A percentile compares a stretch with the other conserved stretches of the same genome.
Conservation (phyloP, 306 rosid genomes). For the Myrica gale region DNA sequence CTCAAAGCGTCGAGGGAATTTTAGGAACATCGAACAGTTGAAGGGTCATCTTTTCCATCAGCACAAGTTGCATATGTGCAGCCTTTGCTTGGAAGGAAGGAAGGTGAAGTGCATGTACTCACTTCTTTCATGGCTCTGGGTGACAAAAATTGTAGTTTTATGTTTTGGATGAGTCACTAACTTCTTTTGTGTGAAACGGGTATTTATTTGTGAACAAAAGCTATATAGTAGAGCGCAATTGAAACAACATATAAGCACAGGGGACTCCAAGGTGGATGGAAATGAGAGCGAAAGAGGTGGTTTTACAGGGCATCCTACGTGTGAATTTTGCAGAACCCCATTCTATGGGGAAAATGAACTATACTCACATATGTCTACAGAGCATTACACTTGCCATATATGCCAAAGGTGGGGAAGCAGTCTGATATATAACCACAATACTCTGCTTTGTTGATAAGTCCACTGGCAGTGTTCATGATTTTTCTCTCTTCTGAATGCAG, state of each 20-base stretch:
- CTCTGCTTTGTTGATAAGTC: neutral
- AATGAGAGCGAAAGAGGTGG: conserved; percentile 99
- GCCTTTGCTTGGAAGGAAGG: conserved; percentile 88
- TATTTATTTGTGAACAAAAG: conserved; percentile 93
- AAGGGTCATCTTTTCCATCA: conserved; percentile 86
- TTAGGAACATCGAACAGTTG: conserved; percentile 77
- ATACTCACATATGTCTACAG: conserved; percentile 87
- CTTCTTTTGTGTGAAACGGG: conserved; percentile 42
- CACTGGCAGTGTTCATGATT: conserved; percentile 9
- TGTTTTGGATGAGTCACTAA: conserved; percentile 10
- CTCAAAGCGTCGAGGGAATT: conserved; percentile 57
- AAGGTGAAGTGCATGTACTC: conserved; percentile 49
- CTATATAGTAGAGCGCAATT: conserved; percentile 76
- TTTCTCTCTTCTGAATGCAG: conserved; percentile 44
- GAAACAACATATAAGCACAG: conserved; percentile 75
- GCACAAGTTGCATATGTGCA: conserved; percentile 80
- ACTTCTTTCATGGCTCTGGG: conserved; percentile 18
- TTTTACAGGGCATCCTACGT: conserved; percentile 90
- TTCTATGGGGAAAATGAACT: conserved; percentile 93
- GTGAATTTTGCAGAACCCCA: conserved; percentile 83
- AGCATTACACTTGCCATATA: conserved; percentile 90
- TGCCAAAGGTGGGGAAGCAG: conserved; percentile 70
- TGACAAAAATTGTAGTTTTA: conserved; percentile 1
- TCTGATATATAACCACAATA: neutral
- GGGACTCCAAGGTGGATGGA: conserved; percentile 95